Evolutionary conservation across 306 rosid genomes (phyloP), one percentile per base, ranked within the genome.

Genomic region (Lithocarpus polystachyus): DNA sequence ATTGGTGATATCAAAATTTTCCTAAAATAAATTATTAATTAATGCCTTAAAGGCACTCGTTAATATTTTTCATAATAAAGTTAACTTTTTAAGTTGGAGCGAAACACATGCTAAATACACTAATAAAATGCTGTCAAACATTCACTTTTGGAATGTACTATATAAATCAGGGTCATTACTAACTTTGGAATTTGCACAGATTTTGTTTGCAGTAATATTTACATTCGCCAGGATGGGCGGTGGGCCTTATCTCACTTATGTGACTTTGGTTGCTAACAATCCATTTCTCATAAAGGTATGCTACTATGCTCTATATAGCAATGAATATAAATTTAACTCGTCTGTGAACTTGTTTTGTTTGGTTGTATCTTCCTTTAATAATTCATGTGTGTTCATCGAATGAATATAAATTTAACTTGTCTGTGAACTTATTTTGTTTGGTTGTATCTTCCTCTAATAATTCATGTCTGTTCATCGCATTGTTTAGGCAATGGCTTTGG

Each of bases 281-380:
- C 99, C 99, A 33, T 53, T 88, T 53, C 77, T 92, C 84, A 91
- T 94, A 43, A 90, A 92, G 97, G 99, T 94, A 76, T 28, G 12
- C 53, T 56, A 37, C 24, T n/a, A 3, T 22, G 24, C 26, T 7
- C 31, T 7, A 14, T 59, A 59, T 13, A 59, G 6, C 26, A 22
- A 26, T n/a, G 14, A 26, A 59, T 33, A 7, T 65, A 67, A 28
- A 28, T 28, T 28, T 28, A 28, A 28, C 29, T 28, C 2, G 3
- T 28, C 29, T 26, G 6, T 11, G 19, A 9, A 2, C 19, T 13
- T 26, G 5, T 24, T 23, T 28, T 62, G 5, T 28, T 14, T 8
- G 40, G 69, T 2, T 29, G 17, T 37, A 14, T 52, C 19, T 0
- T 28, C 14, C 22, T n/a, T 4, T n/a, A 61, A 29, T 3, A 77